Conservation (phyloP, 192 early-diverging fungal genomes). For the Dispira simplex region DNA sequence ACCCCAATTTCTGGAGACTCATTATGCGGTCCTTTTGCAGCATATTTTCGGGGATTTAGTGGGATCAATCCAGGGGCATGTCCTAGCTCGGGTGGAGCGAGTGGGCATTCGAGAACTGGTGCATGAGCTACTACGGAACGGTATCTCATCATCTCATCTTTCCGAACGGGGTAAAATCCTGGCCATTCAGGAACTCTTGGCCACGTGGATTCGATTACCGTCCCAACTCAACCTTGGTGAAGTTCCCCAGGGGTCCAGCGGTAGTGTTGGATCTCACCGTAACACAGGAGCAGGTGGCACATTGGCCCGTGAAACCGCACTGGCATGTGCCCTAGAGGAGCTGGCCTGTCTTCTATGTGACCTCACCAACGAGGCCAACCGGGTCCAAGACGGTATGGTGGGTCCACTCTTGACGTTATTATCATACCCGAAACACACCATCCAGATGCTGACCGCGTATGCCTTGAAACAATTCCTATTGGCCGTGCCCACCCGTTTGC, state of each 20-base stretch:
- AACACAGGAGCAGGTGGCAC: constrained; percentile 10
- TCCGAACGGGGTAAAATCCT: constrained; percentile 61
- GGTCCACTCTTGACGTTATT: constrained; percentile 58
- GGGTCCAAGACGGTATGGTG: constrained; percentile 33
- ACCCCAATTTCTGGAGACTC: constrained; percentile 43
- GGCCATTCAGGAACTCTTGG: constrained; percentile 43
- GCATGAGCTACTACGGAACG: constrained; percentile 50
- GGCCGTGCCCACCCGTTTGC: constrained; percentile 43
- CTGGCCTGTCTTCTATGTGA: constrained; percentile 55
- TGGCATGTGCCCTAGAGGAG: constrained; percentile 59
- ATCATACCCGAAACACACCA: constrained; percentile 43
- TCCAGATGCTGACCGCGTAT: constrained; percentile 59
- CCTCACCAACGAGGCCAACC: constrained; percentile 32
- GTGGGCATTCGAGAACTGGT: constrained; percentile 41
- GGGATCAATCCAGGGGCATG: constrained; percentile 27
- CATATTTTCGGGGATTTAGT: constrained; percentile 51
- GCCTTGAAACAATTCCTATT: constrained; percentile 51
- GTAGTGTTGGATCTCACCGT: not conserved
- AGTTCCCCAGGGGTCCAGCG: not conserved
- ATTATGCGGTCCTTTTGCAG: constrained; percentile 53
- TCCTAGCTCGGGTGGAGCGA: constrained; percentile 31
- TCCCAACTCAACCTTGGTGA: not conserved
- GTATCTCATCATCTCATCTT: constrained; percentile 55
- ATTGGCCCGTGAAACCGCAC: constrained; percentile 32
- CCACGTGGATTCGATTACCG: constrained; percentile 35